Percentiles rank a stretch among this genome's conserved stretches.
phyloP scores from a whole-genome alignment of 1,139 yeast species.

The Geotrichum fermentans region DNA sequence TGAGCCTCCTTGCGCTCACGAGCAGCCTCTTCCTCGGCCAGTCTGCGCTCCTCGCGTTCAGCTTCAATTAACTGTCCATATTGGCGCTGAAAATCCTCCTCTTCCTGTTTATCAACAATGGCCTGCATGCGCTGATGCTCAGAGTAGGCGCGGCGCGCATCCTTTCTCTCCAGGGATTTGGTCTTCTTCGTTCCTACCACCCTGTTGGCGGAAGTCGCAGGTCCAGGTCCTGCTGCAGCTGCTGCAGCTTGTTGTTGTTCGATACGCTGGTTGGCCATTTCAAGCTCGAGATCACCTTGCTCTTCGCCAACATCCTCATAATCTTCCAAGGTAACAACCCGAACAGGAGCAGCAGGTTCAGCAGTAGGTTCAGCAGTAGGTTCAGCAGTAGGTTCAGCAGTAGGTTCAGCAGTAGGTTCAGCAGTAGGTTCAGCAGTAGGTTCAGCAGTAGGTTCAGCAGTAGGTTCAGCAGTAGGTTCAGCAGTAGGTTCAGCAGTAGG shows the following conservation, averaged over 20 bases:
- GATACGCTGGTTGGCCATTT: constrained; percentile 16
- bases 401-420: constrained; percentile 7
- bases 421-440: neutral
- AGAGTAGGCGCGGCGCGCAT: constrained; percentile 21
- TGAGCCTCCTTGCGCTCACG: constrained; percentile 15
- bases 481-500: neutral
- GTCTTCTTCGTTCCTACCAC: constrained; percentile 23
- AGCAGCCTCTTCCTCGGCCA: constrained; percentile 18
- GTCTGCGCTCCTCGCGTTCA: constrained; percentile 16
- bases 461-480: neutral
- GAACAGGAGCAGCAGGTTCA: neutral
- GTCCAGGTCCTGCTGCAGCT: constrained; percentile 15
- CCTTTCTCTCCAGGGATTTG: constrained; percentile 21
- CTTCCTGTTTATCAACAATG: constrained; percentile 17
- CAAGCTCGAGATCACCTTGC: constrained; percentile 18
- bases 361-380: neutral
- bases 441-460: constrained; percentile 11
- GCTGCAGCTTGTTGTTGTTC: constrained; percentile 3
- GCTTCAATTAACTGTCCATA: constrained; percentile 18
- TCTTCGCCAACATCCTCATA: constrained; percentile 20
- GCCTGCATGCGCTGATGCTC: constrained; percentile 21
- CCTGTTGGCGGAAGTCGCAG: constrained; percentile 11
- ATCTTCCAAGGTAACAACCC: constrained; percentile 20
- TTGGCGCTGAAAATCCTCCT: constrained; percentile 19
- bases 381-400: neutral